These are phyloP conservation scores for Wickerhamomyces xylosicus DNA, from an alignment of 805 yeast genomes.

Conservation along the genomic window DNA sequence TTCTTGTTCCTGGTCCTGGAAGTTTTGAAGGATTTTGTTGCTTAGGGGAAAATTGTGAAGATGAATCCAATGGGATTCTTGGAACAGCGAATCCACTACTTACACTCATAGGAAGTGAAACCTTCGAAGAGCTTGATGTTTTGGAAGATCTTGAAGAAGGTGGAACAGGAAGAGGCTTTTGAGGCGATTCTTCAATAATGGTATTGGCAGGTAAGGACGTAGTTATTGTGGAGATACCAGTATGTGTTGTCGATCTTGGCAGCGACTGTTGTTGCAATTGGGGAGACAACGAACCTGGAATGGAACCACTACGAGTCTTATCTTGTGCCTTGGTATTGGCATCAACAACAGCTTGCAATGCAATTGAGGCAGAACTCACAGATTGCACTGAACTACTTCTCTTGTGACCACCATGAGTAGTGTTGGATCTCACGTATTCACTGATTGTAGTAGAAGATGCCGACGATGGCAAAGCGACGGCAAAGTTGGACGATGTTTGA, in stretches of 20 bases:
- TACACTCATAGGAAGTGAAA: not conserved
- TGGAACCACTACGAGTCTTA: conserved; percentile 18
- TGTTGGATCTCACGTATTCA: conserved; percentile 12
- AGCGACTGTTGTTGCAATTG: conserved; percentile 10
- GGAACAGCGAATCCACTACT: conserved; percentile 12
- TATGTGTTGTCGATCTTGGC: conserved; percentile 26
- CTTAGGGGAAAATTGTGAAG: conserved; percentile 8
- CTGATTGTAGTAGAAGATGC: conserved; percentile 22
- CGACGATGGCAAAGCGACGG: conserved; percentile 35
- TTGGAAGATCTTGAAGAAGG: not conserved
- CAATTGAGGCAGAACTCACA: conserved; percentile 51
- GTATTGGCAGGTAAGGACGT: conserved; percentile 8
- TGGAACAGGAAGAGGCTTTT: conserved; percentile 6
- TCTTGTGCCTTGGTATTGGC: conserved; percentile 28
- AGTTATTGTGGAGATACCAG: conserved; percentile 15
- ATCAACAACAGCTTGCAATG: conserved; percentile 64
- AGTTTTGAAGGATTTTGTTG: conserved; percentile 14
- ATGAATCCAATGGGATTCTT: conserved; percentile 13
- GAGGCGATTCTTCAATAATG: conserved; percentile 18
- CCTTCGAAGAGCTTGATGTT: not conserved
- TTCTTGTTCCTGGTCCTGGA: conserved; percentile 38
- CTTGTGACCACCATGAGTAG: conserved; percentile 19
- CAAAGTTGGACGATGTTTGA: conserved; percentile 56
- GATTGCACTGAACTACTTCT: conserved; percentile 28
- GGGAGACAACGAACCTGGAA: conserved; percentile 10